Conservation (phyloP, 1,284 basidiomycete genomes). For the Tylopilus sp. region DNA sequence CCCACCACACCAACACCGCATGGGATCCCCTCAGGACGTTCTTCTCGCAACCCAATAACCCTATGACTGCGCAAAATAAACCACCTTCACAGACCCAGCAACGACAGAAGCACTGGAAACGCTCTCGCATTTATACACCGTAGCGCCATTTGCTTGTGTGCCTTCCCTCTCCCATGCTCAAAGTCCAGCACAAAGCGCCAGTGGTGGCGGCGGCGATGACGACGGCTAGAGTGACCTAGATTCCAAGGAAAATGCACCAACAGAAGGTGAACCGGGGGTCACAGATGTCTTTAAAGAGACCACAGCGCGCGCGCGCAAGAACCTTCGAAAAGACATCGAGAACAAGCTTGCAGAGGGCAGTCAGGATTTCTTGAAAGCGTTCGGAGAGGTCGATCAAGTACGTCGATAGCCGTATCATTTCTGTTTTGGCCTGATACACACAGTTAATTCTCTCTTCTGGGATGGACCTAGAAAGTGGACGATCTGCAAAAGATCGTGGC, state of each 20-base stretch:
- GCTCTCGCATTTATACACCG: constrained; percentile 71
- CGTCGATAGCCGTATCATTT: constrained; percentile 28
- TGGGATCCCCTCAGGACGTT: too few relatives aligned
- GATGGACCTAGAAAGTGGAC: constrained; percentile 29
- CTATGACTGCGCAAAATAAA: constrained; percentile 84
- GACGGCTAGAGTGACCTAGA: constrained; percentile 31
- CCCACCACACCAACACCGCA: too few relatives aligned
- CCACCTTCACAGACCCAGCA: constrained; percentile 77
- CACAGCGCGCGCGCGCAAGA: constrained; percentile 68
- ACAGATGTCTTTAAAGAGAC: constrained; percentile 45
- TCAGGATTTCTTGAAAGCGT: constrained; percentile 74
- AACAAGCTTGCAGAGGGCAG: constrained; percentile 73
- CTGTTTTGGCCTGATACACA: not conserved
- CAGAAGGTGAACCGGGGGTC: constrained; percentile 1
- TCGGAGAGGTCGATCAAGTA: constrained; percentile 85
- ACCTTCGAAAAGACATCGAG: constrained; percentile 83
- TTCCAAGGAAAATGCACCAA: constrained; percentile 9
- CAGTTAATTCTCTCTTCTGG: too few relatives aligned
- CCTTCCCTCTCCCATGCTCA: not conserved
- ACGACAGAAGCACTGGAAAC: constrained; percentile 81
- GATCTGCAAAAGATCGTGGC: constrained; percentile 21
- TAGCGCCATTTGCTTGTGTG: not conserved
- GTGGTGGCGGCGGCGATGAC: constrained; percentile 36
- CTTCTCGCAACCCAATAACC: constrained; percentile 63
- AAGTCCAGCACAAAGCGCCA: constrained; percentile 17